Evolutionary conservation across 2,329 filamentous ascomycete genomes (phyloP), one percentile per base, ranked within the genome.

Genomic region (Fusarium sterilihyphosum): DNA sequence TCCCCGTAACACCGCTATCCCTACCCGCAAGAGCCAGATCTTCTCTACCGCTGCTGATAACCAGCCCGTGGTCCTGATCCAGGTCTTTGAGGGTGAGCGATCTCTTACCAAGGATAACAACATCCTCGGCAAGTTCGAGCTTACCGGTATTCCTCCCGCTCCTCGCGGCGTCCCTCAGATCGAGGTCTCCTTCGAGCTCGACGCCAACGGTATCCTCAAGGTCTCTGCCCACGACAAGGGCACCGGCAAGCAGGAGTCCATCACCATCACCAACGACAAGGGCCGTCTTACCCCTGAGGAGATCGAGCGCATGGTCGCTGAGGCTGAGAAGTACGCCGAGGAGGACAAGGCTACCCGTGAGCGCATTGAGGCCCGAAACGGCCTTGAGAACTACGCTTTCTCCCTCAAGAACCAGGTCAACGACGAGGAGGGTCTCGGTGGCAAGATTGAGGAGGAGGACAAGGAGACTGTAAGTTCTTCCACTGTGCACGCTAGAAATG

Each of bases 241-340:
- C 83, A 98, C 96, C 80, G 96, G 96, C 85, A 98, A 98, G 91
- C 91, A 90, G 74, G 95, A 99, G 89, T 95, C 93, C 74, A 98
- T 99, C 85, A 98, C 96, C 80, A 99, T 99, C 84, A 98, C 93
- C 87, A 98, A 99, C 88, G 96, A 99, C 88, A 98, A 98, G 92
- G 96, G 96, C 78, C 96, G 96, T 84, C 92, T 99, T 60, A 95
- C 93, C 80, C 93, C 93, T 81, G 96, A 99, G 79, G 96, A 99
- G 86, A 99, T 99, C 80, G 96, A 98, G 85, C 96, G 96, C 85
- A 99, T 99, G 96, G 95, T 99, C 75, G 92, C 93, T 78, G 96
- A 99, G 87, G 96, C 96, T 71, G 96, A 98, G 91, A 94, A 98
- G 88, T 98, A 95, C 84, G 96, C 96, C 82, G 96, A 99, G 85